A percentile compares a stretch with the other conserved stretches of the same genome.
phyloP scores from a whole-genome alignment of 768 basidiomycete species.

The Boletus sp. region DNA sequence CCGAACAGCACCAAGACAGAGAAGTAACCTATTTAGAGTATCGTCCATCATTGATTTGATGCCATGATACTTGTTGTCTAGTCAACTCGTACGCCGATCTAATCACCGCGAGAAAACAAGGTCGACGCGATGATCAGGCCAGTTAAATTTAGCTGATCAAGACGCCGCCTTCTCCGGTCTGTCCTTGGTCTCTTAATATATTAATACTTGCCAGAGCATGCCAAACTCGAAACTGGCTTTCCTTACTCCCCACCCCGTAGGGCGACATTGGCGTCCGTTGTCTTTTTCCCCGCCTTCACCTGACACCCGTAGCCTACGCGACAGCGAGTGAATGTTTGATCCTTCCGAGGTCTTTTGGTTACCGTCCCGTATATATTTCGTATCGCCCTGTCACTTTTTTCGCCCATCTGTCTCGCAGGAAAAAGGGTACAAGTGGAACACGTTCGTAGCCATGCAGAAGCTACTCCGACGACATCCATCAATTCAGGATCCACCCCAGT shows the following conservation, averaged over 20 bases:
- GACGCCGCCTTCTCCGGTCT: not conserved
- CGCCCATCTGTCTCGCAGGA: not conserved
- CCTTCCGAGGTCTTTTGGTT: not conserved
- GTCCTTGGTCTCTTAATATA: not conserved
- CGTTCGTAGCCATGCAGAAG: not conserved
- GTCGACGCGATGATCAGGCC: not conserved
- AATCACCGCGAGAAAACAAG: not conserved
- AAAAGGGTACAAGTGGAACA: constrained; percentile 3
- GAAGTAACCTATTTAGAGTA: too few species aligned
- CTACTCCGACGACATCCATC: not conserved
- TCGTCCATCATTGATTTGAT: not conserved
- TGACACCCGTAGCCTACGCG: not conserved
- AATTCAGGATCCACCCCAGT: not conserved
- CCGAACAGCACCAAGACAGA: too few species aligned
- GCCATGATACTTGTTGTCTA: not conserved
- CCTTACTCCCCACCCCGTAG: not conserved
- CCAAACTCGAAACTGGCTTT: not conserved
- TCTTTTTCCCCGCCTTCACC: not conserved
- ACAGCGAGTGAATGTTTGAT: too few species aligned
- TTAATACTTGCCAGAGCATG: not conserved
- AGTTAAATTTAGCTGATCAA: too few species aligned
- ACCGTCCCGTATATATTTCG: not conserved
- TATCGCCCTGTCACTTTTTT: not conserved
- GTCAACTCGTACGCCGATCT: not conserved
- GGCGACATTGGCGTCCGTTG: not conserved